phyloP scores from a whole-genome alignment of 768 basidiomycete species.

The Mycena floridula region DNA sequence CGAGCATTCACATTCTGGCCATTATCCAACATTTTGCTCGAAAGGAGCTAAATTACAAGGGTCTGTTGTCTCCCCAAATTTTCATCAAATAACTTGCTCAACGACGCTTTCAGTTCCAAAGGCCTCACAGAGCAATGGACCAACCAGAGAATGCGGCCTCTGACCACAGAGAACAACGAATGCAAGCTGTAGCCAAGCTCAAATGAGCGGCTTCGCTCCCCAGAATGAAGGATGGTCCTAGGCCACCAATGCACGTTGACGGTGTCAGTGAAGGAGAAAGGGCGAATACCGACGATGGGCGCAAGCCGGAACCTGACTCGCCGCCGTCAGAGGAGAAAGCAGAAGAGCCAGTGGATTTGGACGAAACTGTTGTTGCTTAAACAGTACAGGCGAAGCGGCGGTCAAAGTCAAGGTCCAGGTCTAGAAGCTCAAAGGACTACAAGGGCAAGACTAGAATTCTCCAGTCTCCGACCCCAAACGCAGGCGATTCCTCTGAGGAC shows the following conservation, averaged over 20 bases:
- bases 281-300: slow-evolving; percentile 30
- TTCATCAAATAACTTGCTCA: no score
- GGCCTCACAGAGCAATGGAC: slow-evolving; percentile 8
- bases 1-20: no score
- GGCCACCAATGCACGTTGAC: slow-evolving; percentile 83
- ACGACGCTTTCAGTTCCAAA: slow-evolving; percentile 1
- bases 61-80: no score
- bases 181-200: slow-evolving; percentile 82
- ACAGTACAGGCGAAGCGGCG: slow-evolving; percentile 54
- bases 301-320: slow-evolving; percentile 12
- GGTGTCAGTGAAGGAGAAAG: slow-evolving; percentile 81
- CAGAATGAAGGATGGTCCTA: slow-evolving; percentile 83
- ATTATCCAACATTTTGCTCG: no score
- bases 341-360: slow-evolving; percentile 23
- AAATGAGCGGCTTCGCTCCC: slow-evolving; percentile 90
- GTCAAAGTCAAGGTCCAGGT: slow-evolving; percentile 73
- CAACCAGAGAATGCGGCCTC: slow-evolving; percentile 43
- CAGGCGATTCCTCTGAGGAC: slow-evolving; percentile 73
- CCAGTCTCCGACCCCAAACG: no score
- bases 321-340: slow-evolving; percentile 10
- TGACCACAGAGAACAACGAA: slow-evolving; percentile 82
- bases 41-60: no score
- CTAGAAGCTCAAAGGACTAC: slow-evolving; percentile 70
- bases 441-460: slow-evolving; percentile 63
- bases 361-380: slow-evolving; percentile 27